Base-by-base conservation (phyloP, 345 rosid species). In the Populus davidiana region DNA sequence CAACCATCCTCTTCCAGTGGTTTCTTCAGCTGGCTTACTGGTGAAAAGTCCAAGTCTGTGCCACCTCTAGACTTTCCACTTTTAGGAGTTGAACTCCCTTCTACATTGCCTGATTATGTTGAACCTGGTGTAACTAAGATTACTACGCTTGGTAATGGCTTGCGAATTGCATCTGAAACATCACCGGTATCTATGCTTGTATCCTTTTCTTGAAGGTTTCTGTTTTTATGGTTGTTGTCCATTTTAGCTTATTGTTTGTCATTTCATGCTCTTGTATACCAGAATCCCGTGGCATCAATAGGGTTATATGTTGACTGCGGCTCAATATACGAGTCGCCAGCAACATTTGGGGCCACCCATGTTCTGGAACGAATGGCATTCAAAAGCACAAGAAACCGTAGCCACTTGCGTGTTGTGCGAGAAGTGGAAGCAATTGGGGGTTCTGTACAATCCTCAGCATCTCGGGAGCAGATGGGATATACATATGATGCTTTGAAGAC, bases 401-500 rank as follows among this genome's bases (percentile, higher is more conserved):
- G 92, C 82, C 94, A 96, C 77, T 78, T 91, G 69, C 87, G 91
- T 36, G 76, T 92, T 84, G 90, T 91, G 13, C 83, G 96, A 73
- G 99, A 91, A 80, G 90, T 90, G 76, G 99, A 92, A 86, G 97
- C 98, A 73, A 87, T 90, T 79, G 99, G 98, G 74, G 98, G 94
- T 44, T 84, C 75, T 71, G 85, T 94, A 20, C 83, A 85, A 71
- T 92, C 97, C 66, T 87, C 97, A 75, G 96, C 97, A 36, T 91
- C 97, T 6, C 82, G 96, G 83, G 98, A 91, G 77, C 98, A 91
- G 83, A 91, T 91, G 87, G 86, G 86, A 43, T 96, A 96, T 82
- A 91, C 94, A 14, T 87, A 92, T 75, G 98, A 96, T 89, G 98
- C 99, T 75, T 79, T 96, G 71, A 96, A 89, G 87, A 92, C 92